Conservation (phyloP, 1,139 yeast genomes). For the Debaryomyces subglobosus region DNA sequence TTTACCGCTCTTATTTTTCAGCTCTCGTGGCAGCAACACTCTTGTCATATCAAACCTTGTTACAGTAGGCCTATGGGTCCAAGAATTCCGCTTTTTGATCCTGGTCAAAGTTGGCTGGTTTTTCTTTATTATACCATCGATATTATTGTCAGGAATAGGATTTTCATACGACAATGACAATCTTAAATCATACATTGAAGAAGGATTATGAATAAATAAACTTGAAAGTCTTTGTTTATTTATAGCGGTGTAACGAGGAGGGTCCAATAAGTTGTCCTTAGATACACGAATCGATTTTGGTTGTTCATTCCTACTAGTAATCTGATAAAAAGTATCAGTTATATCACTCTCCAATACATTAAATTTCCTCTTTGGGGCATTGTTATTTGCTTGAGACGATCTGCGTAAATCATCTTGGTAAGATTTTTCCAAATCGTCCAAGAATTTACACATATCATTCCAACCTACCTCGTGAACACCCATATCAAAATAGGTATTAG, state of each 20-base stretch:
- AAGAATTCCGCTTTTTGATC: slow-evolving; percentile 65
- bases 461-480: slow-evolving; percentile 73
- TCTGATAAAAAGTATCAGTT: slow-evolving; percentile 44
- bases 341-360: slow-evolving; percentile 43
- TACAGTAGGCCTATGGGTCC: slow-evolving; percentile 67
- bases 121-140: slow-evolving; percentile 39
- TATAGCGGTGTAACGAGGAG: slow-evolving; percentile 71
- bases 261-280: slow-evolving; percentile 57
- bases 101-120: slow-evolving; percentile 56
- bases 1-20: slow-evolving; percentile 46
- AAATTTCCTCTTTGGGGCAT: slow-evolving; percentile 44
- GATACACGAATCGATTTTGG: slow-evolving; percentile 68
- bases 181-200: slow-evolving; percentile 75
- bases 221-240: slow-evolving; percentile 74
- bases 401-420: slow-evolving; percentile 45
- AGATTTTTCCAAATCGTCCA: slow-evolving; percentile 56
- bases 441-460: slow-evolving; percentile 57
- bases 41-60: slow-evolving; percentile 73
- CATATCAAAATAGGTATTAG: slow-evolving; percentile 65
- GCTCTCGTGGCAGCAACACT: slow-evolving; percentile 52
- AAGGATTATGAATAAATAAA: slow-evolving; percentile 72
- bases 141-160: slow-evolving; percentile 63
- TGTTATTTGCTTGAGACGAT: slow-evolving; percentile 19
- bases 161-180: slow-evolving; percentile 76
- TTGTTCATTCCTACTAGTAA: slow-evolving; percentile 47